Conservation (phyloP, 2,329 filamentous ascomycete species). For the Diaporthe ilicicola region DNA sequence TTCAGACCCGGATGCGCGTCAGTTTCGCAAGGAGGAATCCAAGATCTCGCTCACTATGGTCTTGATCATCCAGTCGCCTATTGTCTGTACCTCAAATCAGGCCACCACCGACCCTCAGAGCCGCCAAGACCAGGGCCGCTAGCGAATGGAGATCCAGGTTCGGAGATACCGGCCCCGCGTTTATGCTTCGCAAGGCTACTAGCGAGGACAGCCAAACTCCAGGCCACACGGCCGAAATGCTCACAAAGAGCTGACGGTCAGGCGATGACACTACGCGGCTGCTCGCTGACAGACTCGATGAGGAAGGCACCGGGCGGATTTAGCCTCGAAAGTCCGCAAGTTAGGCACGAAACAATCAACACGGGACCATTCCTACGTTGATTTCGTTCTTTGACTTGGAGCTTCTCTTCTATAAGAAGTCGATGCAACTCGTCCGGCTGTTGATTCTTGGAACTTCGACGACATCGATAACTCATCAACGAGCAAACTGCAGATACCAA, state of each 20-base stretch:
- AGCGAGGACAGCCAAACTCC: background rate
- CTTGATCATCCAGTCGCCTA: background rate
- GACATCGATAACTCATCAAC: background rate
- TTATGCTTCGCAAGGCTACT: background rate
- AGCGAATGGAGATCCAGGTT: background rate
- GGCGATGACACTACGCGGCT: background rate
- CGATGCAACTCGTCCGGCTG: background rate
- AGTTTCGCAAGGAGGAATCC: background rate
- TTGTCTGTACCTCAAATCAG: background rate
- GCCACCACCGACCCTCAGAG: background rate
- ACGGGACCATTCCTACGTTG: background rate
- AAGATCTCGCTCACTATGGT: background rate
- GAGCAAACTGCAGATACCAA: background rate
- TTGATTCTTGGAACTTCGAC: background rate
- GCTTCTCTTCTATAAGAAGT: background rate
- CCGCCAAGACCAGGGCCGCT: background rate
- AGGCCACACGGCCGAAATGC: background rate
- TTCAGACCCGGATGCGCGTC: background rate
- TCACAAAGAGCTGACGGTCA: background rate
- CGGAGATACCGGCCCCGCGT: slow-evolving; percentile 5
- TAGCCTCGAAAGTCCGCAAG: slow-evolving; percentile 7
- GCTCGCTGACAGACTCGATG: background rate
- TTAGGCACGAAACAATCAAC: background rate
- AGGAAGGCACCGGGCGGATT: background rate
- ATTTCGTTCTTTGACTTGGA: background rate